Evolutionary conservation across 176 grass and related monocot genomes (phyloP).

Genomic region (Saccharum officinarum): DNA sequence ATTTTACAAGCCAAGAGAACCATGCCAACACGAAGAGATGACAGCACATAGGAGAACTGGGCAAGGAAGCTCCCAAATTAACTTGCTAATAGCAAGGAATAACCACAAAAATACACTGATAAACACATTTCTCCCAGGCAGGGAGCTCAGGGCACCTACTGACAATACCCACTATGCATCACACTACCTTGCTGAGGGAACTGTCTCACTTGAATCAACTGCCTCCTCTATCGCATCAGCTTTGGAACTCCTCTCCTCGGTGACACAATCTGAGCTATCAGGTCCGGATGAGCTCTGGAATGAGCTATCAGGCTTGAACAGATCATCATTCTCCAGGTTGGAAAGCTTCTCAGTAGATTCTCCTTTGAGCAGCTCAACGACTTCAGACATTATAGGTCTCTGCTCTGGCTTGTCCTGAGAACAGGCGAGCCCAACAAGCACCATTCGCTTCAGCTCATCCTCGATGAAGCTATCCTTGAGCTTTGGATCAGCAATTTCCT

Average conservation of each 20-base stretch:
- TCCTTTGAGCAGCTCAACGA: constrained; percentile 70
- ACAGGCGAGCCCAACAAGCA: constrained; percentile 70
- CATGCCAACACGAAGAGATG: constrained; percentile 22
- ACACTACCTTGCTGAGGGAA: constrained; percentile 55
- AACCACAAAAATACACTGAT: constrained; percentile 3
- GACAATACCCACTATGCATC: constrained; percentile 9
- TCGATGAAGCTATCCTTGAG: constrained; percentile 55
- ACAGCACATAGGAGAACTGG: constrained; percentile 26
- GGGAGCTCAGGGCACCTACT: background rate
- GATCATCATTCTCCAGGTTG: constrained; percentile 59
- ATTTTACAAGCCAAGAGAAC: constrained; percentile 34
- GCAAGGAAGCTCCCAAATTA: constrained; percentile 16
- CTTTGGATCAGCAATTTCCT: constrained; percentile 75
- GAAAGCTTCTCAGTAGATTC: constrained; percentile 70
- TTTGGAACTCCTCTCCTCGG: constrained; percentile 59
- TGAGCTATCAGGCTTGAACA: constrained; percentile 55
- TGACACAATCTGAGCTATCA: constrained; percentile 42
- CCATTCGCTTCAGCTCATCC: constrained; percentile 68
- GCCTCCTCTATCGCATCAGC: constrained; percentile 46
- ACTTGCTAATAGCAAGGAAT: constrained; percentile 24
- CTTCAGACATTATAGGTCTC: constrained; percentile 80
- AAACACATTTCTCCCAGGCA: constrained; percentile 2
- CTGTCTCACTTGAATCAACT: constrained; percentile 49
- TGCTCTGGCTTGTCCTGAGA: constrained; percentile 58
- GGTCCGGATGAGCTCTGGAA: constrained; percentile 16